phyloP scores from a whole-genome alignment of 805 yeast genomes.

The Wickerhamomyces sydowiorum region DNA sequence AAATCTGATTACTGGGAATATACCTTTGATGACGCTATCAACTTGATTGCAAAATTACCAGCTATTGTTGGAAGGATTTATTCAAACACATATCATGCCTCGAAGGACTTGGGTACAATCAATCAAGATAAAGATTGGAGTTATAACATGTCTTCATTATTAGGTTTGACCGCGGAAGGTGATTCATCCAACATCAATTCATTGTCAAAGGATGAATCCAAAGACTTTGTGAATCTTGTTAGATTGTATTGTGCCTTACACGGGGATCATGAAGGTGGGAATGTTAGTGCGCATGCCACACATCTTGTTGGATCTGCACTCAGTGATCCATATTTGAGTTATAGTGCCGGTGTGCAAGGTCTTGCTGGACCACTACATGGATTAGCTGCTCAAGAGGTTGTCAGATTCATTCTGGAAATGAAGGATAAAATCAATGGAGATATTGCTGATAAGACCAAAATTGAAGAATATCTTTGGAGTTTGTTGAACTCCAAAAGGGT shows the following conservation, averaged over 20 bases:
- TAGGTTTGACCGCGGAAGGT: conserved; percentile 46
- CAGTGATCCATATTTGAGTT: conserved; percentile 69
- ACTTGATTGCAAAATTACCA: conserved; percentile 69
- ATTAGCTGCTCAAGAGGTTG: conserved; percentile 80
- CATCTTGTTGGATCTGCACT: conserved; percentile 80
- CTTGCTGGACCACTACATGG: conserved; percentile 87
- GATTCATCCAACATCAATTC: conserved; percentile 26
- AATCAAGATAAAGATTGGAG: conserved; percentile 61
- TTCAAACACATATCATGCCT: conserved; percentile 52
- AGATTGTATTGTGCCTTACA: conserved; percentile 71
- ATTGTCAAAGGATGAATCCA: conserved; percentile 32
- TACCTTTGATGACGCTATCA: conserved; percentile 65
- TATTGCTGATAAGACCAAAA: conserved; percentile 33
- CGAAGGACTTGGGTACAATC: conserved; percentile 46
- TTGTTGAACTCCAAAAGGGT: conserved; percentile 69
- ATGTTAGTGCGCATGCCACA: conserved; percentile 77
- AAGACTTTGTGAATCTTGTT: conserved; percentile 63
- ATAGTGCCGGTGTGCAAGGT: conserved; percentile 76
- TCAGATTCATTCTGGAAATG: conserved; percentile 66
- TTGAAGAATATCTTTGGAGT: conserved; percentile 66
- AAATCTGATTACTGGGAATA: conserved; percentile 73
- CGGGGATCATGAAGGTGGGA: conserved; percentile 83
- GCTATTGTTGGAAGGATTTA: conserved; percentile 70
- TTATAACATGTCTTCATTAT: conserved; percentile 58
- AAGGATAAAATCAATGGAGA: conserved; percentile 36